Base-by-base conservation (phyloP, 1,284 basidiomycete species). In the Xerocomus nothofagi region DNA sequence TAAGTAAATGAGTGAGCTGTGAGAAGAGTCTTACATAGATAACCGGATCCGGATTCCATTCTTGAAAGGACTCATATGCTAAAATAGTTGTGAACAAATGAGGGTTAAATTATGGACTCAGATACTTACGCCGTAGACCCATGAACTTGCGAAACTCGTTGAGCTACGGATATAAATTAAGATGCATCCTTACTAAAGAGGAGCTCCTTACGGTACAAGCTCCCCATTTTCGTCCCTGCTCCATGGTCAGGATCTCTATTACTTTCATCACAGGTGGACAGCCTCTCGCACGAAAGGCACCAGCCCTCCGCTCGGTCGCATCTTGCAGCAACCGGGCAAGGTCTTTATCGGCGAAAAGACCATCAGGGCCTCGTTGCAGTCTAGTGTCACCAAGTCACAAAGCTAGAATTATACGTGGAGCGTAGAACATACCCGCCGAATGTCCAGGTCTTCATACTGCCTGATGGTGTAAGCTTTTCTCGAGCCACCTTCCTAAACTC, bases 41-140 rank as follows among this genome's bases (percentile, higher is more conserved):
- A 39, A 75, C 71, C 8, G 76, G 68, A 55, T 90, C 77, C 0
- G 79, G 72, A 63, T 92, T 93, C 91, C 91, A 94, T 55, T 93
- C 87, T 60, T 77, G 62, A 70, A 93, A 91, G 30, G 58, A 74
- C 20, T 59, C 61, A 57, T 86, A 88, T 6, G 80, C 82, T 84
- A 40, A 27, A 31, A 15, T 6, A 38, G 3, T 21, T 2, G n/a
- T 55, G 14, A 56, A 45, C 1, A 6, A 39, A 31, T 6, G 31
- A 39, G 9, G 18, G 4, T 21, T 7, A 26, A n/a, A 12, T 6
- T 7, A 18, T 5, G n/a, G n/a, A 14, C 9, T n/a, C 27, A 10
- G 4, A n/a, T 30, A 59, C 71, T 44, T 50, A 72, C 71, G 71
- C 60, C 74, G 76, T 46, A 83, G 61, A 15, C 78, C 76, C 40